phyloP scores from a whole-genome alignment of 192 early-diverging fungal species.

The Coemansia sp. region DNA sequence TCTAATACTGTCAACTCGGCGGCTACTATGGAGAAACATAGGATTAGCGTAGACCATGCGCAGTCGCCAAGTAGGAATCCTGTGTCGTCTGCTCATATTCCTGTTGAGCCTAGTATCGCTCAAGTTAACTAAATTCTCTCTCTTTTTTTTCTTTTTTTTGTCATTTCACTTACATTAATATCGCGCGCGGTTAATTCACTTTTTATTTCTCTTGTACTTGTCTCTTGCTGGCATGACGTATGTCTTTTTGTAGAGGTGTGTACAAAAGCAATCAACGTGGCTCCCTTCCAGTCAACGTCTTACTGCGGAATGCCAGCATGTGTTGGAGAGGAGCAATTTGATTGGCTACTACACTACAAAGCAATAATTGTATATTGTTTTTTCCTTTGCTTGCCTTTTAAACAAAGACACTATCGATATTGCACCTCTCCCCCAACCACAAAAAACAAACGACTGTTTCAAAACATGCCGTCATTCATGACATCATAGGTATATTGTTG shows the following conservation, averaged over 20 bases:
- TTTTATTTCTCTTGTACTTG: too few relatives aligned
- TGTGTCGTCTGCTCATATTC: background rate
- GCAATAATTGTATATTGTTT: too few relatives aligned
- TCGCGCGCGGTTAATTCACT: background rate
- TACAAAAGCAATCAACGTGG: background rate
- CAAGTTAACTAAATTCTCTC: background rate
- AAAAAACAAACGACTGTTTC: too few relatives aligned
- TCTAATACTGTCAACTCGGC: slow-evolving; percentile 20
- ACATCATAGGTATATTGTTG: too few relatives aligned
- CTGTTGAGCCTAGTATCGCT: background rate
- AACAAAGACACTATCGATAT: too few relatives aligned
- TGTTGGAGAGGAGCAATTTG: background rate
- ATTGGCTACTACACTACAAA: too few relatives aligned
- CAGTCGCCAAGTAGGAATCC: background rate
- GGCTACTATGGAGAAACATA: background rate
- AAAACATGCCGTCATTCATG: too few relatives aligned
- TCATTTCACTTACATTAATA: background rate
- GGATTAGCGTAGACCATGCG: slow-evolving; percentile 42
- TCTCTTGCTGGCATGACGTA: too few relatives aligned
- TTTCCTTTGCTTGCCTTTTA: too few relatives aligned
- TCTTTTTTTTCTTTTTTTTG: background rate
- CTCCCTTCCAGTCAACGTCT: background rate
- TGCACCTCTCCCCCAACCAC: too few relatives aligned
- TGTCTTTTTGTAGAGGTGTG: too few relatives aligned
- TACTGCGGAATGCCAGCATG: background rate